A percentile compares a stretch with the other conserved stretches of the same genome.
These are phyloP conservation scores for Fraxinus dipetala DNA, from an alignment of 305 asterid genomes.

Conservation along the genomic window DNA sequence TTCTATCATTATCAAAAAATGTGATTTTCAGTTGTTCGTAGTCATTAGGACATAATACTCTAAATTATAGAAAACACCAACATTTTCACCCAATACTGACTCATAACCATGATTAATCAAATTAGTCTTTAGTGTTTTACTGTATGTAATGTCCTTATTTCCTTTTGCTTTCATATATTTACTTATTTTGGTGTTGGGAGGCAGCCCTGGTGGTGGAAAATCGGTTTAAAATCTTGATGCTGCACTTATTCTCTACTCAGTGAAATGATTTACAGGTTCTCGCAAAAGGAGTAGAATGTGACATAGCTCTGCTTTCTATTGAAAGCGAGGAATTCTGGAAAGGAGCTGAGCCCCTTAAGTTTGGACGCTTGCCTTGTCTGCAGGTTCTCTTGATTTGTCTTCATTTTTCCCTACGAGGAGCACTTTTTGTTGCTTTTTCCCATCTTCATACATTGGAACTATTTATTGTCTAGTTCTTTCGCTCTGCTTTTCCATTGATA, in stretches of 20 bases:
- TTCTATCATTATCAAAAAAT: background rate
- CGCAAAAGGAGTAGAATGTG: conserved; percentile 94
- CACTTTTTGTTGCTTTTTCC: background rate
- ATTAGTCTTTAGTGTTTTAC: background rate
- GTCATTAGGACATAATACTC: background rate
- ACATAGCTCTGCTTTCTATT: conserved; percentile 88
- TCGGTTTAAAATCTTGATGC: conserved; percentile 13
- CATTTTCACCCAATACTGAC: conserved; percentile 3
- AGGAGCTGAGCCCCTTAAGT: conserved; percentile 57
- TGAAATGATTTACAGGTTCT: conserved; percentile 61
- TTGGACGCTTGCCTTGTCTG: conserved; percentile 51
- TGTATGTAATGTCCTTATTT: background rate
- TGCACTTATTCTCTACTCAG: conserved; percentile 26
- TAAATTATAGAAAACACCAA: background rate
- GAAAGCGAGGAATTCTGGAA: conserved; percentile 81
- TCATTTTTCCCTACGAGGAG: background rate
- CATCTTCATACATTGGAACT: background rate
- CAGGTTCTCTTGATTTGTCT: conserved; percentile 36
- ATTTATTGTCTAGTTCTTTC: background rate
- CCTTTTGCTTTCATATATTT: background rate
- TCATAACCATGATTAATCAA: background rate
- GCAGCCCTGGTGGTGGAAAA: background rate
- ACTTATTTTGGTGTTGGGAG: background rate
- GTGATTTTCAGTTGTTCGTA: conserved; percentile 5
- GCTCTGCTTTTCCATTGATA: background rate